Conservation (phyloP, 208 protist species). For the Blastocrithidia nonstop region DNA sequence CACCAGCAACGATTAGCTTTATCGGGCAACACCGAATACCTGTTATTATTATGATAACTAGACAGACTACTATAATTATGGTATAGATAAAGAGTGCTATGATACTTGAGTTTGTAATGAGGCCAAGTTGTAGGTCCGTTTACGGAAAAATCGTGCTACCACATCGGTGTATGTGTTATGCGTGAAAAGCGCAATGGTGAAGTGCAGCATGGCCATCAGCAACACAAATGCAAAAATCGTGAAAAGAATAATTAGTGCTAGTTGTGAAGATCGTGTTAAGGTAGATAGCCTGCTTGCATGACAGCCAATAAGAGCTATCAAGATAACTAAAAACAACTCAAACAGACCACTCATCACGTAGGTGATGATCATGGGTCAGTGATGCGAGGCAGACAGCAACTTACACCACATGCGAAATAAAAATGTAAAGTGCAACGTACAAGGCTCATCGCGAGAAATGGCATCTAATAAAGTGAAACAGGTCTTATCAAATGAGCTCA, state of each 20-base stretch:
- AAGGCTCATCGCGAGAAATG: conserved; percentile 24
- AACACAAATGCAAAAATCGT: conserved; percentile 13
- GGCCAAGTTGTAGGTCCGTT: no score
- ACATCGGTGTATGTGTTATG: conserved; percentile 47
- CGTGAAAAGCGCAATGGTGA: conserved; percentile 20
- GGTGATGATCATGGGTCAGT: conserved; percentile 3
- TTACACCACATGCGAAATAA: conserved; percentile 23
- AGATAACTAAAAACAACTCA: conserved; percentile 17
- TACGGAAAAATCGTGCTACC: conserved; percentile 27
- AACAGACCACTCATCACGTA: conserved; percentile 6
- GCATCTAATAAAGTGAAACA: conserved; percentile 26
- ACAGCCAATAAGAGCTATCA: conserved; percentile 19
- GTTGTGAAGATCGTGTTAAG: not conserved
- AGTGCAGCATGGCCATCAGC: conserved; percentile 9
- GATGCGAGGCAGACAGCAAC: conserved; percentile 15
- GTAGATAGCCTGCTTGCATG: not conserved
- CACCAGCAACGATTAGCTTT: not conserved
- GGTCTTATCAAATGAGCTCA: conserved; percentile 22
- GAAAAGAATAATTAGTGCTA: conserved; percentile 12
- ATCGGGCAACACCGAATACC: conserved; percentile 5
- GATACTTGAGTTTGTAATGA: no score
- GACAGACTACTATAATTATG: not conserved
- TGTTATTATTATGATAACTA: conserved; percentile 1
- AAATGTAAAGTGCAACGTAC: conserved; percentile 20
- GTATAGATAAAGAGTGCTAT: not conserved